Conservation (phyloP, 768 basidiomycete species). For the Crucibulum laeve region DNA sequence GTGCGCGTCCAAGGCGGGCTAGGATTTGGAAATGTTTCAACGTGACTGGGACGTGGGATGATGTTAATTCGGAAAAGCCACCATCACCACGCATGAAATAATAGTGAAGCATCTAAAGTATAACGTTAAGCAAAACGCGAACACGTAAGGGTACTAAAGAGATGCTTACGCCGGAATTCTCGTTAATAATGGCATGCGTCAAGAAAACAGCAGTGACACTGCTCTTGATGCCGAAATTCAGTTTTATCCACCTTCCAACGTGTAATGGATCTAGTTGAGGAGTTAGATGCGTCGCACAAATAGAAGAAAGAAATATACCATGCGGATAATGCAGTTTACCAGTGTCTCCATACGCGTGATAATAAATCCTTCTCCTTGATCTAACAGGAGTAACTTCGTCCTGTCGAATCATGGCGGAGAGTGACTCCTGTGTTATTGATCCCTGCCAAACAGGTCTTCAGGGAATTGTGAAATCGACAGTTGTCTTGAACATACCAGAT, state of each 20-base stretch:
- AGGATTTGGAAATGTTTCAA: constrained; percentile 75
- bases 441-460: constrained; percentile 37
- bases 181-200: constrained; percentile 71
- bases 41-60: constrained; percentile 59
- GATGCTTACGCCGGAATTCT: constrained; percentile 40
- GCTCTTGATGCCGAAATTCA: constrained; percentile 51
- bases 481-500: constrained; percentile 16
- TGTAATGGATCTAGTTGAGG: constrained; percentile 42
- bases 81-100: constrained; percentile 30
- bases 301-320: constrained; percentile 34
- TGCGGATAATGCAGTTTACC: constrained; percentile 55
- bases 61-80: constrained; percentile 15
- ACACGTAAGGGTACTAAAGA: constrained; percentile 3
- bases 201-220: constrained; percentile 62
- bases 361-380: constrained; percentile 52
- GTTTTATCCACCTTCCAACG: constrained; percentile 59
- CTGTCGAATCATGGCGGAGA: constrained; percentile 69
- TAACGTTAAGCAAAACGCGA: constrained; percentile 1
- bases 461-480: constrained; percentile 3
- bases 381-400: constrained; percentile 63
- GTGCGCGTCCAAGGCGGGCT: constrained; percentile 57
- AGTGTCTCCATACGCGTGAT: constrained; percentile 34
- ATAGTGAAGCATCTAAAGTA: constrained; percentile 40
- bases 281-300: background rate
- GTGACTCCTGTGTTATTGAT: constrained; percentile 65